Evolutionary conservation across 208 protist species (phyloP), one percentile per base, ranked within the genome.

Genomic region (Endotrypanum monterogeii): DNA sequence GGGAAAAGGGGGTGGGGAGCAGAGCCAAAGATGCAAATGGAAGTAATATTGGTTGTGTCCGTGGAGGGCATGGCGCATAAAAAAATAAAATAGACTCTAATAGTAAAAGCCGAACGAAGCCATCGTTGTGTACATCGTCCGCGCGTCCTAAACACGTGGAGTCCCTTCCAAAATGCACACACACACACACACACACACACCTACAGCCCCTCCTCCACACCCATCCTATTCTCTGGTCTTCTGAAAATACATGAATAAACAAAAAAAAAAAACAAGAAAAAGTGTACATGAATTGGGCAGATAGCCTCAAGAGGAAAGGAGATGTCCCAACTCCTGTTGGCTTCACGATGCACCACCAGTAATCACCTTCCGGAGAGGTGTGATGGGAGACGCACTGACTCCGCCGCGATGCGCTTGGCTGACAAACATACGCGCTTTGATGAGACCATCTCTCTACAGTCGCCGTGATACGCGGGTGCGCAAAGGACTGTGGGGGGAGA

Each of bases 11-110:
- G n/a, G n/a, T n/a, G n/a, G n/a, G n/a, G n/a, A n/a, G n/a, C 58
- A 65, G 65, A 69, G 65, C 9, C n/a, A 69, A 50, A 51, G 12
- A 69, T 8, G 28, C 20, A 55, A 39, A 46, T 37, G 65, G 12
- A n/a, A 67, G 44, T 50, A 14, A 12, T 28, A 25, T 4, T 35
- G 25, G 55, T 25, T 9, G 18, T 23, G 25, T 12, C 25, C n/a
- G 60, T 5, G 37, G 8, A 14, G 44, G 60, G 37, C 37, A 44
- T 3, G 32, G 28, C 11, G 28, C 23, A 2, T 32, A 37, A 11
- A 20, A 32, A 18, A 23, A 30, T 3, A 18, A 23, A 28, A 65
- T n/a, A n/a, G n/a, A n/a, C n/a, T n/a, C n/a, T n/a, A n/a, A 48
- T 3, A 9, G 4, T 32, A 18, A 41, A 32, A 4, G 57, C 44